A percentile compares a stretch with the other conserved stretches of the same genome.
phyloP scores from a whole-genome alignment of 129 eudicot species.

The Calendula officinalis region DNA sequence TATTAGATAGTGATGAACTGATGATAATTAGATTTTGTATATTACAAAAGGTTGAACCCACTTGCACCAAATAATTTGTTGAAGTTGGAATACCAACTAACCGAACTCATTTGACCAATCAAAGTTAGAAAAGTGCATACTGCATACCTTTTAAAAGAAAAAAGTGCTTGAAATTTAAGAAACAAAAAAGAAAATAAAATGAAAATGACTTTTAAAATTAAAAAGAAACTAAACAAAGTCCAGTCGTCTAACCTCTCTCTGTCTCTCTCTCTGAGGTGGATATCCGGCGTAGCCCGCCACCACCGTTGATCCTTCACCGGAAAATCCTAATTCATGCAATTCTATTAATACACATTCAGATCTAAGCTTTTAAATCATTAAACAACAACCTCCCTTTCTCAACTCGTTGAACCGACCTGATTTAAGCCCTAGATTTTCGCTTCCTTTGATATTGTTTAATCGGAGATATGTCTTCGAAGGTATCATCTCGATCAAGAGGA shows the following conservation, averaged over 20 bases:
- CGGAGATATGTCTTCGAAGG: conserved; percentile 54
- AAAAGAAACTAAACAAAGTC: too few relatives aligned
- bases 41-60: not conserved
- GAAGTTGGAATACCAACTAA: not conserved
- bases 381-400: not conserved
- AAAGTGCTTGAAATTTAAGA: too few relatives aligned
- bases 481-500: conserved; percentile 68
- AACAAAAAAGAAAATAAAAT: not conserved
- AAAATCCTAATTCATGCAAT: conserved; percentile 8
- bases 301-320: conserved; percentile 13
- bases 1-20: too few relatives aligned
- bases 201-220: too few relatives aligned
- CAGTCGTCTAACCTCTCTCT: too few relatives aligned
- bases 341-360: conserved; percentile 20
- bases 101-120: not conserved
- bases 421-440: conserved; percentile 30
- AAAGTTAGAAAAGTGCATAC: not conserved
- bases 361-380: conserved; percentile 25
- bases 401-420: not conserved
- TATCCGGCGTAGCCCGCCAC: conserved; percentile 24
- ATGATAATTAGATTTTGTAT: not conserved
- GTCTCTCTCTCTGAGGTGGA: conserved; percentile 2
- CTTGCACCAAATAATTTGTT: conserved; percentile 5
- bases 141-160: too few relatives aligned
- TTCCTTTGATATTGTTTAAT: conserved; percentile 11